Percentiles rank a stretch among this genome's conserved stretches.
Evolutionary conservation across 1,139 yeast species (phyloP).

Genomic region (Debaryomyces fabryi): DNA sequence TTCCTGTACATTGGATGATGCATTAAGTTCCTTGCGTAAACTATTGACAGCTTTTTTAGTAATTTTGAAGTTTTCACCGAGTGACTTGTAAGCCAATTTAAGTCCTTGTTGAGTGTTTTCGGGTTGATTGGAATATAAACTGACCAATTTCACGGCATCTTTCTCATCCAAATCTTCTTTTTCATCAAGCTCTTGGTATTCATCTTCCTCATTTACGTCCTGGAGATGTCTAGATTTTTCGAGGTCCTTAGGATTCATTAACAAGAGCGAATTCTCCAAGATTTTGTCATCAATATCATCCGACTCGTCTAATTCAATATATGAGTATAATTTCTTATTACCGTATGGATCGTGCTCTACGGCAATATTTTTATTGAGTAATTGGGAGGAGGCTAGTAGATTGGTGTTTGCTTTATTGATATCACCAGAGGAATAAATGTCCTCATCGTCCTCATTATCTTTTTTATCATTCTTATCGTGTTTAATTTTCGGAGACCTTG

Average conservation of each 20-base stretch:
- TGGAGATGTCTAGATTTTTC: slow-evolving; percentile 17
- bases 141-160: slow-evolving; percentile 54
- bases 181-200: slow-evolving; percentile 20
- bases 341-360: slow-evolving; percentile 21
- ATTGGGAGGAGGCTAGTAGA: slow-evolving; percentile 3
- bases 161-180: slow-evolving; percentile 28
- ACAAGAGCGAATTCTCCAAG: slow-evolving; percentile 15
- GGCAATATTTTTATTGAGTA: slow-evolving; percentile 4
- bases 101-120: slow-evolving; percentile 69
- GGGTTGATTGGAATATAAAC: slow-evolving; percentile 89
- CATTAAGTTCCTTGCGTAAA: slow-evolving; percentile 62
- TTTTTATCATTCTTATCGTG: slow-evolving; percentile 1
- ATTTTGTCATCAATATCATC: slow-evolving; percentile 21
- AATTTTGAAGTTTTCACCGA: slow-evolving; percentile 67
- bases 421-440: slow-evolving; percentile 7
- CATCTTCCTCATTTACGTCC: slow-evolving; percentile 32
- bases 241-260: slow-evolving; percentile 14
- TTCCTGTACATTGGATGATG: slow-evolving; percentile 64
- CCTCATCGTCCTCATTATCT: slow-evolving; percentile 3
- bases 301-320: slow-evolving; percentile 30
- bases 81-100: slow-evolving; percentile 67
- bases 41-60: slow-evolving; percentile 67
- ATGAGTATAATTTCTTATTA: slow-evolving; percentile 31
- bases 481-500: slow-evolving; percentile 26
- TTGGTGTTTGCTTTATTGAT: slow-evolving; percentile 6